A percentile compares a stretch with the other conserved stretches of the same genome.
These are phyloP conservation scores for Leucoagaricus sp. DNA, from an alignment of 1,284 basidiomycete species.

Conservation along the genomic window DNA sequence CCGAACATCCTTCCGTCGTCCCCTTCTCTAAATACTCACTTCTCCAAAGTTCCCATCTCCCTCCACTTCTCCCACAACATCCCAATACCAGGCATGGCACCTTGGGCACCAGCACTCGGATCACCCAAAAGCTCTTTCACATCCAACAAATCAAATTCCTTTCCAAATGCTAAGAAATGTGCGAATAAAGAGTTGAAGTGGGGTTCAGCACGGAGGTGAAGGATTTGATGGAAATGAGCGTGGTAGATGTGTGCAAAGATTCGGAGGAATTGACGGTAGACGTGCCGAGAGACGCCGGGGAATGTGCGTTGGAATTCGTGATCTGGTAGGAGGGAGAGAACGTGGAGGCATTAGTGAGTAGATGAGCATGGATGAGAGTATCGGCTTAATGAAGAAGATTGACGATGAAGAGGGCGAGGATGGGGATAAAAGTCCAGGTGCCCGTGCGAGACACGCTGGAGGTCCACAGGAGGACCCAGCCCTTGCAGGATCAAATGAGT, in stretches of 20 bases:
- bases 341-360: too few species aligned
- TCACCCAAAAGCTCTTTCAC: conserved; percentile 86
- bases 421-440: too few species aligned
- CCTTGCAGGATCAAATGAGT: too few species aligned
- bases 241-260: conserved; percentile 98
- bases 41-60: conserved; percentile 55
- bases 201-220: conserved; percentile 92
- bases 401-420: too few species aligned
- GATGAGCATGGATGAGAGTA: too few species aligned
- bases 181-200: conserved; percentile 98
- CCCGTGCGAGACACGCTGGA: too few species aligned
- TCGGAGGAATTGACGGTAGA: conserved; percentile 95
- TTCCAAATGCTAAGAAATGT: conserved; percentile 92
- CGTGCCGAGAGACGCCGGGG: conserved; percentile 90
- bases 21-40: not conserved
- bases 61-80: conserved; percentile 90
- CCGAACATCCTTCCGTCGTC: not conserved
- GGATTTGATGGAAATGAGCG: conserved; percentile 89
- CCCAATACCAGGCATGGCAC: conserved; percentile 66
- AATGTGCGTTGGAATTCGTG: conserved; percentile 90
- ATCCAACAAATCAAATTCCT: conserved; percentile 89
- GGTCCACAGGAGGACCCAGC: too few species aligned
- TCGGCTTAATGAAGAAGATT: too few species aligned
- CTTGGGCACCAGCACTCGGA: conserved; percentile 34
- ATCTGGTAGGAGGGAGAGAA: conserved; percentile 58